phyloP scores from a whole-genome alignment of 176 grass and related monocot genomes.

The Stipa capillata region DNA sequence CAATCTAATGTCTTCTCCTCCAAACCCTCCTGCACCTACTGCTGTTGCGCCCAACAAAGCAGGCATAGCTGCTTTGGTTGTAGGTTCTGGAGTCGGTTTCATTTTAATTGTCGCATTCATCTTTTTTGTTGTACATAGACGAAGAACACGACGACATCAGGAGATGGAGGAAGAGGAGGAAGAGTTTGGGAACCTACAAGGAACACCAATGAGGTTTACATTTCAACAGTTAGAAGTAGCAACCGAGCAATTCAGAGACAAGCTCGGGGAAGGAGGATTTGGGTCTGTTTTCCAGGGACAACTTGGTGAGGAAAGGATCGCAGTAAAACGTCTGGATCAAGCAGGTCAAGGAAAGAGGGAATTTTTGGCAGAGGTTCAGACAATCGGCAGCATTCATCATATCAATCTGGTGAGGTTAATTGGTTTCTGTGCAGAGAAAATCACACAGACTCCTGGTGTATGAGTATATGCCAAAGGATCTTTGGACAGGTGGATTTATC shows the following conservation, averaged over 20 bases:
- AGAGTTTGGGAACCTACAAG: not conserved
- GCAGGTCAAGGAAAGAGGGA: conserved; percentile 23
- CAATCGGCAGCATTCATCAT: conserved; percentile 42
- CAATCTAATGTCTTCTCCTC: not conserved
- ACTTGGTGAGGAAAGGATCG: not conserved
- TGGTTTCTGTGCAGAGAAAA: too few relatives aligned
- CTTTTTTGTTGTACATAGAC: not conserved
- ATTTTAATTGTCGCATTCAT: not conserved
- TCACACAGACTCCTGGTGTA: too few relatives aligned
- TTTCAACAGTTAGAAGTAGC: conserved; percentile 16
- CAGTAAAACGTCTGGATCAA: conserved; percentile 23
- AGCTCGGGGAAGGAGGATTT: conserved; percentile 28
- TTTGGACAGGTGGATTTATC: too few relatives aligned
- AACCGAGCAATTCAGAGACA: not conserved
- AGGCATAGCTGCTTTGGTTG: not conserved
- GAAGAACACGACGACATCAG: not conserved
- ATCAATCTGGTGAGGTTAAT: too few relatives aligned
- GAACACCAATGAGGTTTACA: not conserved
- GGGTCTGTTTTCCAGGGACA: conserved; percentile 23
- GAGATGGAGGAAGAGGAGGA: not conserved
- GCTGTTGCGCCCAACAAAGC: not conserved
- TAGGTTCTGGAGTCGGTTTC: not conserved
- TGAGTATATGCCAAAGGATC: conserved; percentile 45
- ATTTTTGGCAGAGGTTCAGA: conserved; percentile 48
- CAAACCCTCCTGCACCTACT: not conserved